Conservation (phyloP, 1,284 basidiomycete species). For the Bondarzewia mesenterica region DNA sequence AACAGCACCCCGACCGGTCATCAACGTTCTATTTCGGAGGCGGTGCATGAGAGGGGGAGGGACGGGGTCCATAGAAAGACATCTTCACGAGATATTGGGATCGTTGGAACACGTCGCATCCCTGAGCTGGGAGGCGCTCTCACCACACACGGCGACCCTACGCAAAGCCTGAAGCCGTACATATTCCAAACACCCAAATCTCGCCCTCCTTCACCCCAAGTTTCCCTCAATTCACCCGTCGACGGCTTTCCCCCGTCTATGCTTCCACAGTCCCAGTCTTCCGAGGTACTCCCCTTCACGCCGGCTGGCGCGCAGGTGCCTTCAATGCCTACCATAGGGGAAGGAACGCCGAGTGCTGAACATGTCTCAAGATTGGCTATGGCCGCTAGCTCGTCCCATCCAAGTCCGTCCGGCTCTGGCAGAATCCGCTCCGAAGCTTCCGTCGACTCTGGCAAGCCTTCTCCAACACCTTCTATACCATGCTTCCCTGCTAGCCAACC, state of each 20-base stretch:
- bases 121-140: slow-evolving; percentile 2
- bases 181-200: slow-evolving; percentile 46
- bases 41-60: slow-evolving; percentile 17
- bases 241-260: not conserved
- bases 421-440: not conserved
- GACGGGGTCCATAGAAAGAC: slow-evolving; percentile 26
- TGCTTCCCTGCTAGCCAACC: slow-evolving; percentile 3
- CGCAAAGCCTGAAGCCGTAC: slow-evolving; percentile 26
- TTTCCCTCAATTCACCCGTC: slow-evolving; percentile 1
- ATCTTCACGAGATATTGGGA: slow-evolving; percentile 45
- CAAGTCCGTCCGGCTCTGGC: not conserved
- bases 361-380: not conserved
- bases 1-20: slow-evolving; percentile 18
- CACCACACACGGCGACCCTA: slow-evolving; percentile 4
- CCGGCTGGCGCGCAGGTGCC: not conserved
- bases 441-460: not conserved
- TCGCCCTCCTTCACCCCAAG: slow-evolving; percentile 30
- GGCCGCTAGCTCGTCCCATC: not conserved
- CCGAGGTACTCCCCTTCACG: not conserved
- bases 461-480: not conserved
- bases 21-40: slow-evolving; percentile 41
- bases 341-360: not conserved
- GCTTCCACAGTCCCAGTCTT: not conserved
- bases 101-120: slow-evolving; percentile 36
- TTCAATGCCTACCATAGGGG: not conserved